Evolutionary conservation across 352 stramenopile genomes (phyloP).

Genomic region (Thalassiosira hispida): DNA sequence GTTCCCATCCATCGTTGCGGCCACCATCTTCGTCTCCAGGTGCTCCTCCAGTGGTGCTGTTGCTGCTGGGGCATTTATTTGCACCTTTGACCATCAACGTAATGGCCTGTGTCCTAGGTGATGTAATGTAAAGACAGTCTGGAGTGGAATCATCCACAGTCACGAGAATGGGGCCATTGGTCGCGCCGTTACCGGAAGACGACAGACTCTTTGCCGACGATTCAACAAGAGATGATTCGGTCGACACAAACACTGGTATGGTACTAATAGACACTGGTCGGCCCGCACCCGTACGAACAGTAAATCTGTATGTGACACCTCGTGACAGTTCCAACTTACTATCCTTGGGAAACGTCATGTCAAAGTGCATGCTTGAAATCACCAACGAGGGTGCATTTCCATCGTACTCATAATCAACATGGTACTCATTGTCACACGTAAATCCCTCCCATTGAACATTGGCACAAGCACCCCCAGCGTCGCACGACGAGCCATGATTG

Average conservation of each 20-base stretch:
- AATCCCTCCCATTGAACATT: slow-evolving; percentile 56
- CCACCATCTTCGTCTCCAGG: too few relatives aligned
- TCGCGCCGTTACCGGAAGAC: neutral
- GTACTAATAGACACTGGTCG: neutral
- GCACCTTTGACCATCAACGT: slow-evolving; percentile 5
- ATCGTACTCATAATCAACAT: slow-evolving; percentile 17
- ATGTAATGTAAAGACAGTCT: slow-evolving; percentile 8
- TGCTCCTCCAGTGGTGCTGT: too few relatives aligned
- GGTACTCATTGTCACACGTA: slow-evolving; percentile 45
- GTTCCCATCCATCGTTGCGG: too few relatives aligned
- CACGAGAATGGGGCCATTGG: slow-evolving; percentile 5
- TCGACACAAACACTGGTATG: neutral
- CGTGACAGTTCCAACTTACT: slow-evolving; percentile 6
- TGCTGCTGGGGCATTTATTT: too few relatives aligned
- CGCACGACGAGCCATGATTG: slow-evolving; percentile 39
- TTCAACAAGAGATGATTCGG: neutral
- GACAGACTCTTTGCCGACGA: neutral
- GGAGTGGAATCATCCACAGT: slow-evolving; percentile 10
- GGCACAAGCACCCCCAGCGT: slow-evolving; percentile 31
- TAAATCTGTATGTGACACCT: slow-evolving; percentile 47
- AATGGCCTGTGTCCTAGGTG: neutral
- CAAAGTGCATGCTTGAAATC: slow-evolving; percentile 9
- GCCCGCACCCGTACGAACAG: slow-evolving; percentile 26
- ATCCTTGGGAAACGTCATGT: slow-evolving; percentile 9
- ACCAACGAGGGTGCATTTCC: neutral